Evolutionary conservation across 148 eudicot species (phyloP).

Genomic region (Rhododendron molle): DNA sequence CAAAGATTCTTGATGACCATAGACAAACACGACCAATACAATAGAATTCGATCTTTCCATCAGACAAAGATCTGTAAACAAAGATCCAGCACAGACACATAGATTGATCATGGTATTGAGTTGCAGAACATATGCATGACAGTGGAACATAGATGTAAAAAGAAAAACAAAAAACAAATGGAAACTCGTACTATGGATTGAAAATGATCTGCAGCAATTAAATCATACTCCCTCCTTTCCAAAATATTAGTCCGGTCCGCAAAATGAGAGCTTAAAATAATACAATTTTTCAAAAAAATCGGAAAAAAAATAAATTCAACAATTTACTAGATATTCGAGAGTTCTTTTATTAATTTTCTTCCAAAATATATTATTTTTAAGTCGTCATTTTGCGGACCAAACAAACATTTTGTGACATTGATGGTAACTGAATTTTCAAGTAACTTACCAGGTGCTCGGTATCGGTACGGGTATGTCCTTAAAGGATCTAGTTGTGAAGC

Average conservation of each 20-base stretch:
- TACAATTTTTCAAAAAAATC: too few species aligned
- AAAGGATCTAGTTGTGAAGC: constrained; percentile 79
- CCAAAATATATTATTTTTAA: too few species aligned
- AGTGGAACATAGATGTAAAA: background rate
- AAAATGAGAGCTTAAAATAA: too few species aligned
- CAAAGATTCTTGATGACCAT: background rate
- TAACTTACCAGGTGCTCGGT: constrained; percentile 78
- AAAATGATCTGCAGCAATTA: background rate
- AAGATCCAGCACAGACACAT: constrained; percentile 11
- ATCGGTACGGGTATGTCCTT: constrained; percentile 78
- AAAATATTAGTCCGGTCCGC: too few species aligned
- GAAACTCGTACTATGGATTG: background rate
- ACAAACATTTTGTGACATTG: too few species aligned
- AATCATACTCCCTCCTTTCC: background rate
- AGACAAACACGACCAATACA: background rate
- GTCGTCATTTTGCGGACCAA: too few species aligned
- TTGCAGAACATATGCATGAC: background rate
- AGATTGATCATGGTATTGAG: constrained; percentile 1
- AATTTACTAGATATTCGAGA: too few species aligned
- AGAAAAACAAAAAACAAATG: background rate
- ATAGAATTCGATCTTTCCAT: background rate
- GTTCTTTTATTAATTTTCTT: too few species aligned
- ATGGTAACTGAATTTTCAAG: background rate
- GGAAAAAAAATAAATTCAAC: too few species aligned
- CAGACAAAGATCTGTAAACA: background rate